phyloP scores from a whole-genome alignment of 164 flowering plant species.

The Berberis thunbergii region DNA sequence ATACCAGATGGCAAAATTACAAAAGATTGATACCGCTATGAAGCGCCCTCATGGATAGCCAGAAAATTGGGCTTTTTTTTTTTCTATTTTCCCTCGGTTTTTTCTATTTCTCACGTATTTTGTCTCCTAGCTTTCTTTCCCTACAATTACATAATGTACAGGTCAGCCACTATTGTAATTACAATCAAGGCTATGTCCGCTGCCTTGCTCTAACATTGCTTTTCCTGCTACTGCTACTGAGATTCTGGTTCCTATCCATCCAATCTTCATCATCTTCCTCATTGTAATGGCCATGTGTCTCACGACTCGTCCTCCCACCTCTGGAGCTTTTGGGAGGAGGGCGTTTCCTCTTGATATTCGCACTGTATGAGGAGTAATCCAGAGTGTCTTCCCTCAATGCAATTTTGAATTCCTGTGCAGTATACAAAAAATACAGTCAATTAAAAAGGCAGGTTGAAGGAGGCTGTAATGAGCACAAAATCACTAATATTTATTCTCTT shows the following conservation, averaged over 20 bases:
- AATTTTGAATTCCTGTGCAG: slow-evolving; percentile 64
- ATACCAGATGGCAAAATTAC: slow-evolving; percentile 4
- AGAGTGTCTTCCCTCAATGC: slow-evolving; percentile 84
- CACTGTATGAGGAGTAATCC: slow-evolving; percentile 67
- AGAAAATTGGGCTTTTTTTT: neutral
- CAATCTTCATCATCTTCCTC: slow-evolving; percentile 43
- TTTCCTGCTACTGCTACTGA: slow-evolving; percentile 36
- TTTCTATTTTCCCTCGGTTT: neutral
- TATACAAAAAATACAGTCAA: neutral
- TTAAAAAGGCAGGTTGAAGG: neutral
- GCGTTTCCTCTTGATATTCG: slow-evolving; percentile 70
- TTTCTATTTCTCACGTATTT: slow-evolving; percentile 3
- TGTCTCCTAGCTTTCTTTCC: neutral
- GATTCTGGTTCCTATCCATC: slow-evolving; percentile 29
- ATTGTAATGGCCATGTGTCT: slow-evolving; percentile 28
- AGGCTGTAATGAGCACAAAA: neutral
- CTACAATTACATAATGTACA: slow-evolving; percentile 34
- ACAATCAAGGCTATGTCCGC: slow-evolving; percentile 22
- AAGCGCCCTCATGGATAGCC: slow-evolving; percentile 3
- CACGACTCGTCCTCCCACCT: slow-evolving; percentile 32
- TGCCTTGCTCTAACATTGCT: slow-evolving; percentile 34
- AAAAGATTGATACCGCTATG: slow-evolving; percentile 4
- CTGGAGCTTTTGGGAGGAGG: slow-evolving; percentile 46
- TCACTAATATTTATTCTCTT: neutral
- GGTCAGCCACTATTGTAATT: slow-evolving; percentile 25